Conservation (phyloP, 1,284 basidiomycete genomes). For the Microbotryum intermedium region DNA sequence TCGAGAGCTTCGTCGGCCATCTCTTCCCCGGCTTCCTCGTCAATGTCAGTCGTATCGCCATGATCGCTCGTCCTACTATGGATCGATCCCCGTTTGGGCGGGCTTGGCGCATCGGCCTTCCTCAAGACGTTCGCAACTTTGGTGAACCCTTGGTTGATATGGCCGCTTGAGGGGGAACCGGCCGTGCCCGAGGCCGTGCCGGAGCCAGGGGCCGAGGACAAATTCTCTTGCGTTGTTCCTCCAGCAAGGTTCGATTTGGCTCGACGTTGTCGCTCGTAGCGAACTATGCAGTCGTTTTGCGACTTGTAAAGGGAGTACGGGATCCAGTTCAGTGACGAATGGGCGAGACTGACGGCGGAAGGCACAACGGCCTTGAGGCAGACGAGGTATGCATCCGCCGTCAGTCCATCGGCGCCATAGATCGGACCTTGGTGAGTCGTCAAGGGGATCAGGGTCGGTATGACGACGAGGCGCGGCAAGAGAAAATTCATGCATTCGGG, state of each 20-base stretch:
- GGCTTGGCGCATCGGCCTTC: neutral
- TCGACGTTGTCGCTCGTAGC: neutral
- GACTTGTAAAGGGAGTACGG: constrained; percentile 44
- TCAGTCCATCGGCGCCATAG: constrained; percentile 6
- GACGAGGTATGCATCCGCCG: constrained; percentile 39
- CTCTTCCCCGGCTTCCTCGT: too few relatives aligned
- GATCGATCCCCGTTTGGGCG: neutral
- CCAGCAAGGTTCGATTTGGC: too few relatives aligned
- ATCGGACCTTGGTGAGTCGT: constrained; percentile 27
- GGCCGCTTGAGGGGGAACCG: neutral
- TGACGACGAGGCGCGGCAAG: constrained; percentile 16
- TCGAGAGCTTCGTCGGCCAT: too few relatives aligned
- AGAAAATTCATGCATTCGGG: constrained; percentile 5
- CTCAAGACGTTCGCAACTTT: neutral
- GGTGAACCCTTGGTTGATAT: neutral
- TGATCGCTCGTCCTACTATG: too few relatives aligned
- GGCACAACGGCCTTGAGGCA: constrained; percentile 44
- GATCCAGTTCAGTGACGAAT: constrained; percentile 37
- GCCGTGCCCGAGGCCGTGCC: too few relatives aligned
- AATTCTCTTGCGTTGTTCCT: too few relatives aligned
- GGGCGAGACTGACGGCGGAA: constrained; percentile 40
- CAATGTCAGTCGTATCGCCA: too few relatives aligned
- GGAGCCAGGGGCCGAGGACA: too few relatives aligned
- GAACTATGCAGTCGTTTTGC: constrained; percentile 40
- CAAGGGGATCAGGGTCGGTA: constrained; percentile 25